A percentile compares a stretch with the other conserved stretches of the same genome.
These are phyloP conservation scores for Pichia sp. DNA, from an alignment of 1,139 yeast species.

Conservation along the genomic window DNA sequence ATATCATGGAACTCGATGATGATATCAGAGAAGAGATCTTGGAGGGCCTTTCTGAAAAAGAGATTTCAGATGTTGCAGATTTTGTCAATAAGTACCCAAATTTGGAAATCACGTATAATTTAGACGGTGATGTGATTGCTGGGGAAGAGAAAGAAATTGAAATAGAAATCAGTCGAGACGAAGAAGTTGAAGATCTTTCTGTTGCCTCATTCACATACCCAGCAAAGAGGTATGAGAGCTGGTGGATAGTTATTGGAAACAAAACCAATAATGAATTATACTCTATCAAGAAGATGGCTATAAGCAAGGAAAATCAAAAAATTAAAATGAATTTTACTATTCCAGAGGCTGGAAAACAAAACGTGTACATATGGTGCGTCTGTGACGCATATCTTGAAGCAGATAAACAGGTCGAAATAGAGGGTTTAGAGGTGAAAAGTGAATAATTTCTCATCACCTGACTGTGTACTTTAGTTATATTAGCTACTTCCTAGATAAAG, in stretches of 20 bases:
- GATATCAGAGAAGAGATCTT: slow-evolving; percentile 66
- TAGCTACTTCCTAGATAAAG: neutral
- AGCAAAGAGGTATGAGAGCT: slow-evolving; percentile 60
- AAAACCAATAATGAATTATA: slow-evolving; percentile 54
- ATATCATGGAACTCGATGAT: slow-evolving; percentile 81
- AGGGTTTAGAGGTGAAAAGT: slow-evolving; percentile 17
- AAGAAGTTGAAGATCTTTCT: slow-evolving; percentile 56
- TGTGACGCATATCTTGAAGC: slow-evolving; percentile 91
- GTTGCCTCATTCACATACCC: slow-evolving; percentile 61
- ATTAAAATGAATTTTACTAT: slow-evolving; percentile 55
- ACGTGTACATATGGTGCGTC: slow-evolving; percentile 74
- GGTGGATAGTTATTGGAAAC: slow-evolving; percentile 89
- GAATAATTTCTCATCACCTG: neutral
- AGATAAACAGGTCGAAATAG: slow-evolving; percentile 67
- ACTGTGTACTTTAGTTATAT: too few species aligned
- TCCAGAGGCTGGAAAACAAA: slow-evolving; percentile 57
- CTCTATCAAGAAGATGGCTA: slow-evolving; percentile 65
- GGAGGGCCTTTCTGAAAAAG: slow-evolving; percentile 45
- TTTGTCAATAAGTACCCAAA: slow-evolving; percentile 91
- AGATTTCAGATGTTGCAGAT: slow-evolving; percentile 64
- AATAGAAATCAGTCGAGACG: slow-evolving; percentile 63
- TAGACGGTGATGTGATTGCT: slow-evolving; percentile 42
- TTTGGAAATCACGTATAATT: slow-evolving; percentile 60
- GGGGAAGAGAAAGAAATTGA: slow-evolving; percentile 45
- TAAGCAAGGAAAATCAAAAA: slow-evolving; percentile 50